phyloP scores from a whole-genome alignment of 768 basidiomycete genomes.

The Phylloporus arenicola region DNA sequence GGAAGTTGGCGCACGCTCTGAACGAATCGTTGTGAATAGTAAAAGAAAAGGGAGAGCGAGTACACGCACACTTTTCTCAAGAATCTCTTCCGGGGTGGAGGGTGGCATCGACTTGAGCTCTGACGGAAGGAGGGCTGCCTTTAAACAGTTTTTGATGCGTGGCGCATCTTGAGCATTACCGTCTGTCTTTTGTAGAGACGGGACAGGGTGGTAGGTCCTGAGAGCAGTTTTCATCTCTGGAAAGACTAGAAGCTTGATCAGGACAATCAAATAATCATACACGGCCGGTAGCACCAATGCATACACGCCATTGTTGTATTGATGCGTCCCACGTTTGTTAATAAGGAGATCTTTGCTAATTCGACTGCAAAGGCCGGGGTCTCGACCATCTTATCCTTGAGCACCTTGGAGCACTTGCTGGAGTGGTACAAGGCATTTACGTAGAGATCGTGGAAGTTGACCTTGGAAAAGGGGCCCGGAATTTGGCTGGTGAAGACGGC shows the following conservation, averaged over 20 bases:
- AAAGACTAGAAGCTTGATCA: constrained; percentile 53
- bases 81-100: constrained; percentile 69
- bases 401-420: constrained; percentile 78
- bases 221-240: constrained; percentile 92
- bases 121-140: constrained; percentile 67
- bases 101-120: constrained; percentile 65
- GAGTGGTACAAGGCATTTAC: constrained; percentile 76
- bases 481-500: constrained; percentile 67
- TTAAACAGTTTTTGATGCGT: constrained; percentile 85
- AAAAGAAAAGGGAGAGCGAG: background rate
- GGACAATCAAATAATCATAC: constrained; percentile 6
- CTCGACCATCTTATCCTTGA: constrained; percentile 84
- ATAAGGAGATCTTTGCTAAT: constrained; percentile 75
- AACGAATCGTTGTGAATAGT: background rate
- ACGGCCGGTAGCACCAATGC: constrained; percentile 24
- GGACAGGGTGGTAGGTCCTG: constrained; percentile 85
- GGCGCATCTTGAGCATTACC: constrained; percentile 89
- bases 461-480: constrained; percentile 42
- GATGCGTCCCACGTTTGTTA: constrained; percentile 87
- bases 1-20: constrained; percentile 61
- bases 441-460: constrained; percentile 81
- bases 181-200: constrained; percentile 81
- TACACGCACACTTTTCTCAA: constrained; percentile 54
- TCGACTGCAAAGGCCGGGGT: constrained; percentile 73
- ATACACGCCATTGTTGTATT: constrained; percentile 89